Evolutionary conservation across 2,329 filamentous ascomycete species (phyloP).

Genomic region (Lasiodiplodia hormozganensis): DNA sequence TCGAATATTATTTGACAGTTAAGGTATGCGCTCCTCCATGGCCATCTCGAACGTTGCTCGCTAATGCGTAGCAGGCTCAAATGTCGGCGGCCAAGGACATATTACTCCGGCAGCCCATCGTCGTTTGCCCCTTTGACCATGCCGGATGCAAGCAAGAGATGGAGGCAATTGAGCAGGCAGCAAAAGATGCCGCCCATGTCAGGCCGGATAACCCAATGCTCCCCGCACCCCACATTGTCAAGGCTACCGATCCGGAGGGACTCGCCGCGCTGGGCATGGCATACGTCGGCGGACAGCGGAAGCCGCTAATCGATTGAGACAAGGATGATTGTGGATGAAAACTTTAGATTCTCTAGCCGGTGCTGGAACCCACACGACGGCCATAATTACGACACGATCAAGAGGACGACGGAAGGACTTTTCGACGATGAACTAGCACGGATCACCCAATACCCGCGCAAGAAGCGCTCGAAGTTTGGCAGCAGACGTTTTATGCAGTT

Average conservation of each 20-base stretch:
- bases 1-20: constrained; percentile 94
- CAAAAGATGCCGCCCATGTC: constrained; percentile 87
- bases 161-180: constrained; percentile 96
- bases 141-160: constrained; percentile 98
- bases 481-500: constrained; percentile 5
- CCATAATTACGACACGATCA: constrained; percentile 21
- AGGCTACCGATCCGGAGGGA: constrained; percentile 74
- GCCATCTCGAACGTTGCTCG: neutral
- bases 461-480: constrained; percentile 1
- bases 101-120: constrained; percentile 85
- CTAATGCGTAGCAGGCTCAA: constrained; percentile 69
- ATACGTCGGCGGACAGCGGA: constrained; percentile 67
- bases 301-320: constrained; percentile 70
- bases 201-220: constrained; percentile 91
- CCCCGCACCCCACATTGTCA: constrained; percentile 83
- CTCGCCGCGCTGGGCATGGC: constrained; percentile 67
- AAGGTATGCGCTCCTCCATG: constrained; percentile 68
- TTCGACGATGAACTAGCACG: constrained; percentile 6
- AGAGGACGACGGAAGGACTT: constrained; percentile 4
- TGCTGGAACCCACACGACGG: neutral
- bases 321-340: neutral
- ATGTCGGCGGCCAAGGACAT: constrained; percentile 90
- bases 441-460: constrained; percentile 15
- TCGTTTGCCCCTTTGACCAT: constrained; percentile 94
- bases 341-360: constrained; percentile 17